Evolutionary conservation across 345 rosid genomes (phyloP), one percentile per base, ranked within the genome.

Genomic region (Fremontodendron californicum): DNA sequence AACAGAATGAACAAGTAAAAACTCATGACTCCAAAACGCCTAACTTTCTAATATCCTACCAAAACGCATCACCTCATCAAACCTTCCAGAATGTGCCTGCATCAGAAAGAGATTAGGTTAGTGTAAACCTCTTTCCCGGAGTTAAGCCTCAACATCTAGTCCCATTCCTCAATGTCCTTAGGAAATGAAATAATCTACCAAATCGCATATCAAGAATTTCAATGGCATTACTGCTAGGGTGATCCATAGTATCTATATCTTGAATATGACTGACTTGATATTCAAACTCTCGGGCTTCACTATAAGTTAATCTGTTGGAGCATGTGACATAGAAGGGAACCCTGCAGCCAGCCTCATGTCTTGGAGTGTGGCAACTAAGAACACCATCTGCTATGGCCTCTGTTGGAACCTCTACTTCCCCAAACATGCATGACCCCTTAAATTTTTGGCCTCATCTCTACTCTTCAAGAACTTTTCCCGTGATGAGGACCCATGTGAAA

Each of bases 361-460:
- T 70, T 40, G 99, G 95, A 81, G 90, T 79, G 78, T 75, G 83
- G 81, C 97, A 96, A 64, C 88, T 78, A 71, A 96, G 93, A 71
- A 93, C 87, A 75, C 97, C 97, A 88, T 87, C 90, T 60, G 93
- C 93, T 74, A 93, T 75, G 69, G 90, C 83, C 74, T 93, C 92
- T 43, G 98, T 97, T 15, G 90, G 94, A 87, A 93, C 98, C 87
- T 96, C 99, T 76, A 92, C 88, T 86, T 96, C 97, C 23, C 98
- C 99, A 86, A 96, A 93, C 97, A 96, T 93, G 86, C 98, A 92
- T 51, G 96, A 96, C 98, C 96, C 92, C 65, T 86, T 82, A 71
- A 83, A 12, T 71, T 84, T 82, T 85, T 83, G 58, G 81, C 85
- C 79, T 85, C 96, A 81, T 92, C 85, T 73, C 55, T 79, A 70